Percentiles rank a stretch among this genome's conserved stretches.
These are phyloP conservation scores for Chaetomium strumarium DNA, from an alignment of 2,329 filamentous ascomycete genomes.

Conservation along the genomic window DNA sequence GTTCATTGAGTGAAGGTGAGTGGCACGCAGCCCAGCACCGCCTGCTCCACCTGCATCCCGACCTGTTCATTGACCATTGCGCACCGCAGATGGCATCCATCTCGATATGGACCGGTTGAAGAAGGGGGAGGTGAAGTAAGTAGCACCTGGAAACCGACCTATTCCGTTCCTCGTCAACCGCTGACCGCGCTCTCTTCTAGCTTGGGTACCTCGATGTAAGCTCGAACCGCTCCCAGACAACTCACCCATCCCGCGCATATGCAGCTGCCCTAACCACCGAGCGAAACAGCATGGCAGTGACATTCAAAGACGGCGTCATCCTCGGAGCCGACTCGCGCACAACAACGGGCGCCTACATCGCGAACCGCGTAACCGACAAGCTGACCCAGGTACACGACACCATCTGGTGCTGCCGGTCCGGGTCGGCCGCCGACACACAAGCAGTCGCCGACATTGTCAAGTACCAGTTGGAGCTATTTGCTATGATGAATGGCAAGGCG, in stretches of 20 bases:
- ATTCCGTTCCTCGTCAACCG: neutral
- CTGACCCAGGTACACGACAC: conserved; percentile 97
- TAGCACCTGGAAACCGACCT: neutral
- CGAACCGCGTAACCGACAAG: conserved; percentile 98
- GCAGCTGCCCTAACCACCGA: conserved; percentile 18
- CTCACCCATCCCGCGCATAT: conserved; percentile 18
- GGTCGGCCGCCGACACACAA: conserved; percentile 95
- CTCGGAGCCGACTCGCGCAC: conserved; percentile 94
- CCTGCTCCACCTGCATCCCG: conserved; percentile 6
- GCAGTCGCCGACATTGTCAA: conserved; percentile 97
- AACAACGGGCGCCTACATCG: conserved; percentile 96
- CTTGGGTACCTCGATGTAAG: conserved; percentile 92
- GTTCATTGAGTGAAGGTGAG: conserved; percentile 59
- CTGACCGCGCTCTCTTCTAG: conserved; percentile 43
- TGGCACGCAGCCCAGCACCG: neutral
- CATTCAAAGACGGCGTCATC: conserved; percentile 97
- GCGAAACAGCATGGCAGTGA: conserved; percentile 81
- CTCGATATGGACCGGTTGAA: conserved; percentile 98
- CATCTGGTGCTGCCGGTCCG: conserved; percentile 98
- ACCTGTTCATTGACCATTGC: conserved; percentile 23
- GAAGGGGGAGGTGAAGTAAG: conserved; percentile 98
- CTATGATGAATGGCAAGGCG: conserved; percentile 79
- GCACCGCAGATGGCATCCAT: conserved; percentile 83
- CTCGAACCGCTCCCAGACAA: conserved; percentile 16
- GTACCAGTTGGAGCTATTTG: conserved; percentile 90